phyloP scores from a whole-genome alignment of 495 filamentous ascomycete genomes.

The Cercophora sp. region DNA sequence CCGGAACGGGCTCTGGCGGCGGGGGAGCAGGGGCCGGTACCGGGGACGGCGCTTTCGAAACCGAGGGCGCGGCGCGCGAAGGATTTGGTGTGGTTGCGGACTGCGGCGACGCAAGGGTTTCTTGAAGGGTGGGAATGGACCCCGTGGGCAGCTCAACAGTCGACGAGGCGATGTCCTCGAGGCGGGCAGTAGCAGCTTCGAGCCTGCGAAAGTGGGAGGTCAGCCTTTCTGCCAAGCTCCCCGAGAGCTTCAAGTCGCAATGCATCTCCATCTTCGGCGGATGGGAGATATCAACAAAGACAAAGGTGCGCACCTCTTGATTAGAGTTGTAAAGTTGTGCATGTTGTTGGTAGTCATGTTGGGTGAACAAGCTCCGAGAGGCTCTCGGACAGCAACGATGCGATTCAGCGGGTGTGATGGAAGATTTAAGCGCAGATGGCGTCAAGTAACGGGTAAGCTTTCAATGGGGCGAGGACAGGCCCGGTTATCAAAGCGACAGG shows the following conservation, averaged over 20 bases:
- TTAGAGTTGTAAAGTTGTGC: constrained; percentile 94
- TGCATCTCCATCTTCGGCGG: not conserved
- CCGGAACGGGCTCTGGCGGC: constrained; percentile 61
- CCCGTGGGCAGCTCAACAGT: constrained; percentile 56
- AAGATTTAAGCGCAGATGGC: constrained; percentile 1
- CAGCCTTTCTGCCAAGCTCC: not conserved
- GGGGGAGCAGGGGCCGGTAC: constrained; percentile 30
- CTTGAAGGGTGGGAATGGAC: constrained; percentile 36
- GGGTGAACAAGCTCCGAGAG: too few species aligned
- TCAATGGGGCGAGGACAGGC: not conserved
- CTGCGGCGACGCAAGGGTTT: constrained; percentile 30
- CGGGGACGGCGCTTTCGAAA: constrained; percentile 14
- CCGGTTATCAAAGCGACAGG: not conserved
- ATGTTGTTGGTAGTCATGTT: constrained; percentile 64
- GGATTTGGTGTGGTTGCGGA: constrained; percentile 25
- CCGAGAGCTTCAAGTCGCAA: constrained; percentile 1
- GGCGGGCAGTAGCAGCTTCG: constrained; percentile 91
- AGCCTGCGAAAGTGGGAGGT: constrained; percentile 60
- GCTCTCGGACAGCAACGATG: too few species aligned
- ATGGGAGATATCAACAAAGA: not conserved
- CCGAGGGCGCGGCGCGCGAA: constrained; percentile 24
- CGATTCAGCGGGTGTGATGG: not conserved
- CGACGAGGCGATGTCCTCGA: constrained; percentile 90
- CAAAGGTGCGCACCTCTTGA: constrained; percentile 98
- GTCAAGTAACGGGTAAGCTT: not conserved